phyloP scores from a whole-genome alignment of 345 rosid genomes.

The Raphanus sativus region DNA sequence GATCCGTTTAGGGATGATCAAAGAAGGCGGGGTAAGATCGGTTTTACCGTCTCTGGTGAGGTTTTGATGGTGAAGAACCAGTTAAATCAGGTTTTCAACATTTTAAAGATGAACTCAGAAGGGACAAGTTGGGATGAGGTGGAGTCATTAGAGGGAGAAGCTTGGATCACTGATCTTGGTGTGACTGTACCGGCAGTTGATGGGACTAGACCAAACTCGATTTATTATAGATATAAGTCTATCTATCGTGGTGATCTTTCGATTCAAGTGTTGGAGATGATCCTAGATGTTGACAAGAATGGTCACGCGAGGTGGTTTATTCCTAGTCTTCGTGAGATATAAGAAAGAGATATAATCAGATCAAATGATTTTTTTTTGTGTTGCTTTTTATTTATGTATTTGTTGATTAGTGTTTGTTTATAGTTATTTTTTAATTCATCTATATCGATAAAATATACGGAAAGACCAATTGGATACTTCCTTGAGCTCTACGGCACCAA shows the following conservation, averaged over 20 bases:
- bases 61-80: background rate
- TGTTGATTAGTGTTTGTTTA: background rate
- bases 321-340: background rate
- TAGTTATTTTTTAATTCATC: background rate
- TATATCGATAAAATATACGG: too few relatives aligned
- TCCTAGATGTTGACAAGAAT: background rate
- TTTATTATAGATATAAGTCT: background rate
- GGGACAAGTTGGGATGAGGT: constrained; percentile 1
- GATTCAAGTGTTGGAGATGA: background rate
- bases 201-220: constrained; percentile 9
- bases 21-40: background rate
- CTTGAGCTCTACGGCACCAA: background rate
- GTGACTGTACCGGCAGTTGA: background rate
- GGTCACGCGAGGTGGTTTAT: constrained; percentile 5
- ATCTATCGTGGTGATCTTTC: background rate
- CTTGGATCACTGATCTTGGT: background rate
- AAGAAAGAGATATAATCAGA: background rate
- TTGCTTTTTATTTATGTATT: background rate
- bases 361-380: background rate
- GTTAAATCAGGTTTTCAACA: background rate
- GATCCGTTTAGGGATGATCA: background rate
- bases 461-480: too few relatives aligned
- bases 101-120: background rate
- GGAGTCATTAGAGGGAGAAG: background rate
- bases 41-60: background rate